These are phyloP conservation scores for Vigna radiata DNA, from an alignment of 306 rosid species.

Conservation along the genomic window DNA sequence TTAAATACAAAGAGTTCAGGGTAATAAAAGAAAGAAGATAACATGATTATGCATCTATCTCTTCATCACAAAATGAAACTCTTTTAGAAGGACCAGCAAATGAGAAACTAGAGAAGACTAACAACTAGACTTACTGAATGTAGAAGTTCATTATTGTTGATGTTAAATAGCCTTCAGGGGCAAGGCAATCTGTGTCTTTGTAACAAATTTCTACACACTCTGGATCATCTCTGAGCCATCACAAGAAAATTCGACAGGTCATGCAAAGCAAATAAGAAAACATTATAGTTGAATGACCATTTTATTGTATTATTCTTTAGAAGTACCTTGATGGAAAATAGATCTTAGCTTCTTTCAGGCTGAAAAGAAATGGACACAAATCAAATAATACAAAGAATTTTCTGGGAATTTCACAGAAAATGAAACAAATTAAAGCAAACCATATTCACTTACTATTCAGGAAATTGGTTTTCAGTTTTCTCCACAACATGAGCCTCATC, in stretches of 20 bases:
- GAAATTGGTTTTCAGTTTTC: constrained; percentile 53
- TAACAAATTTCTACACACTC: constrained; percentile 78
- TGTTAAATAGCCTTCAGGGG: constrained; percentile 76
- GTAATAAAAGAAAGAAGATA: constrained; percentile 31
- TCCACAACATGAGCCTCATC: constrained; percentile 58
- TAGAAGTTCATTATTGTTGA: constrained; percentile 93
- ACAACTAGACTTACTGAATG: constrained; percentile 66
- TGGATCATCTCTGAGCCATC: constrained; percentile 82
- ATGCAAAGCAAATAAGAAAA: constrained; percentile 12
- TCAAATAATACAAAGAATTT: constrained; percentile 39
- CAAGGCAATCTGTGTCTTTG: constrained; percentile 77
- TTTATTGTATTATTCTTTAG: constrained; percentile 22
- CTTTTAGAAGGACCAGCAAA: not conserved
- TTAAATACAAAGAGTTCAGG: constrained; percentile 2
- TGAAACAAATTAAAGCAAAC: constrained; percentile 27
- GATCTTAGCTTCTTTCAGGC: constrained; percentile 74
- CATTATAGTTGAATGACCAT: constrained; percentile 31
- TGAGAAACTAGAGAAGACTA: not conserved
- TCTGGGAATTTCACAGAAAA: constrained; percentile 31
- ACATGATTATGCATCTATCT: constrained; percentile 21
- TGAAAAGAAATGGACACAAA: constrained; percentile 52
- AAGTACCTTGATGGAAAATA: constrained; percentile 91
- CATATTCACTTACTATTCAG: constrained; percentile 60
- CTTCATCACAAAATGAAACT: constrained; percentile 24
- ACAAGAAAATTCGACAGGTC: constrained; percentile 37